These are phyloP conservation scores for Furcasterigmium sp. DNA, from an alignment of 2,329 filamentous ascomycete genomes.

Conservation along the genomic window DNA sequence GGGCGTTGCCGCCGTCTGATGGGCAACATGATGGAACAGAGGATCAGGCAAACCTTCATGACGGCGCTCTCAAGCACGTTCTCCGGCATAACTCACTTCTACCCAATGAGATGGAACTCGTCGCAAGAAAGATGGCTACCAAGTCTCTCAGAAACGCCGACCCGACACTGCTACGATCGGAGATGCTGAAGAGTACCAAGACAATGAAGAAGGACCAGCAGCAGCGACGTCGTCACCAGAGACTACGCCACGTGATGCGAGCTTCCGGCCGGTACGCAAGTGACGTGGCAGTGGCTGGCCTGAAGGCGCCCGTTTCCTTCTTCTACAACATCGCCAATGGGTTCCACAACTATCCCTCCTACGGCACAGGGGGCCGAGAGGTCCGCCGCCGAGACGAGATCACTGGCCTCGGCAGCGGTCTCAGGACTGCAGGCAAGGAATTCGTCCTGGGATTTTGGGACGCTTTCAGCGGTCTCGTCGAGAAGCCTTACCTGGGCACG, in stretches of 20 bases:
- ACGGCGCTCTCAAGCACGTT: background rate
- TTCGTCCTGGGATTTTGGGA: slow-evolving; percentile 62
- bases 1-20: too few species aligned
- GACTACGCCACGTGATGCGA: slow-evolving; percentile 21
- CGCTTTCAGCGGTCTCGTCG: slow-evolving; percentile 61
- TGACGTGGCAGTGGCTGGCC: slow-evolving; percentile 54
- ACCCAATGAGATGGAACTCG: slow-evolving; percentile 20
- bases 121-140: slow-evolving; percentile 22
- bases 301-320: slow-evolving; percentile 64
- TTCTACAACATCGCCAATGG: slow-evolving; percentile 64
- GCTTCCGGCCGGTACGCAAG: slow-evolving; percentile 49
- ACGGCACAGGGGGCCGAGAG: slow-evolving; percentile 58
- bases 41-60: too few species aligned
- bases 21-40: too few species aligned
- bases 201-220: slow-evolving; percentile 19
- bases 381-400: slow-evolving; percentile 61
- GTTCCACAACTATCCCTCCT: slow-evolving; percentile 67
- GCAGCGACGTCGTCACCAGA: slow-evolving; percentile 16
- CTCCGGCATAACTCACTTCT: slow-evolving; percentile 7
- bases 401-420: slow-evolving; percentile 54
- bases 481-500: slow-evolving; percentile 57
- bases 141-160: slow-evolving; percentile 48
- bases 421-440: slow-evolving; percentile 61
- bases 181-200: too few species aligned
- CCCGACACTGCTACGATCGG: slow-evolving; percentile 11